Conservation (phyloP, 192 early-diverging fungal genomes). For the Backusella mclennaniae region DNA sequence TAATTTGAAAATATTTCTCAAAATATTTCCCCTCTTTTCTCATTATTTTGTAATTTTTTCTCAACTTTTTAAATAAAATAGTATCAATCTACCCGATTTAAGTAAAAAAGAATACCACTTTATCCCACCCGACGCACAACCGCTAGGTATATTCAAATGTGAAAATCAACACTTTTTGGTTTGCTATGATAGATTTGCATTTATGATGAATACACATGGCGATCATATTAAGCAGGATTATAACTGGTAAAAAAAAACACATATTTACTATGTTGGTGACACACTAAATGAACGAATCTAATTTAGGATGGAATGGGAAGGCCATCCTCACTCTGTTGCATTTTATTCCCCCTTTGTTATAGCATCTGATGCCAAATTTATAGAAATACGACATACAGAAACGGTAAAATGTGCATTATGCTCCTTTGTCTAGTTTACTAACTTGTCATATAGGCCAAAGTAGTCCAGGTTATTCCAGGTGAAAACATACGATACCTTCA, state of each 20-base stretch:
- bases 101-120: conserved; percentile 73
- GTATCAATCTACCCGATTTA: conserved; percentile 73
- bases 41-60: no score
- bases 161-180: conserved; percentile 69
- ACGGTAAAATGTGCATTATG: conserved; percentile 44
- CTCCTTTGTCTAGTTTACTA: neutral
- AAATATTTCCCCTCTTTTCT: no score
- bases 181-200: conserved; percentile 87
- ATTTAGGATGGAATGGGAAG: conserved; percentile 67
- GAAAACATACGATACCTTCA: conserved; percentile 15
- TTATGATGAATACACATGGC: conserved; percentile 76
- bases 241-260: conserved; percentile 4
- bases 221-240: neutral
- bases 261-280: neutral
- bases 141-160: conserved; percentile 80
- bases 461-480: conserved; percentile 21
- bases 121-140: conserved; percentile 70
- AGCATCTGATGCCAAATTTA: conserved; percentile 86
- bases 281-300: no score
- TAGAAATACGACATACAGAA: conserved; percentile 85
- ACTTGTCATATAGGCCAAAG: conserved; percentile 1
- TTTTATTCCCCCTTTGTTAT: conserved; percentile 83
- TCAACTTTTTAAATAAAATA: no score
- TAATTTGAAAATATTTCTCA: no score
- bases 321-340: conserved; percentile 74